Evolutionary conservation across 768 basidiomycete genomes (phyloP), one percentile per base, ranked within the genome.

Genomic region (Clitopilus hobsonii): DNA sequence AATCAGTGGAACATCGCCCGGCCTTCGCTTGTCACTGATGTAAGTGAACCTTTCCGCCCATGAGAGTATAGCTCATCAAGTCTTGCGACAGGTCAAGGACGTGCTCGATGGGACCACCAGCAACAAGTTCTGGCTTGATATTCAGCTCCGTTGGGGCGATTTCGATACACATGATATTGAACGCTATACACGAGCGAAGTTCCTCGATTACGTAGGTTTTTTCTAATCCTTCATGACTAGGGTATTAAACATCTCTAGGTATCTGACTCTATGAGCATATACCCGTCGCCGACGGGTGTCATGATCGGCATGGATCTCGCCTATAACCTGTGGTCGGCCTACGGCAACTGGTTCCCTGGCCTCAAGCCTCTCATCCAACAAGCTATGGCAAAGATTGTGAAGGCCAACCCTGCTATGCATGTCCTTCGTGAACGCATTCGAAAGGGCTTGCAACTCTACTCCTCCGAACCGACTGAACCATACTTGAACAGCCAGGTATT

Each of bases 371-470:
- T 99, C 57, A 88, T 99, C 56, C 96, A 97, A 69, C 95, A 97
- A 72, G 97, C 96, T 5, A 97, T 99, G 94, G 94, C 91, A 11
- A 99, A 98, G 81, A 90, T 99, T 69, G 96, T 98, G 94, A 99
- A 99, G 73, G 97, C 97, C 52, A 98, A 99, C 65, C 97, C 97
- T 23, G 97, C 97, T 13, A 87, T 89, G 53, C 97, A 98, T 67
- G 97, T 99, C 38, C 76, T 99, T 54, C 91, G 97, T 53, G 97
- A 99, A 74, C 97, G 97, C 74, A 98, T 99, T 63, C 85, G 97
- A 63, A 99, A 99, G 74, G 96, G 95, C 69, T 81, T 99, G 20
- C 97, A 98, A 69, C 77, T 99, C 18, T 99, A 99, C 72, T 98
- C 96, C 8, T 98, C 97, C 24, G 97, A 99, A 70, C 96, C 97